Percentiles rank a stretch among this genome's conserved stretches.
phyloP scores from a whole-genome alignment of 2,329 filamentous ascomycete species.

The Mollisiaceae sp. region DNA sequence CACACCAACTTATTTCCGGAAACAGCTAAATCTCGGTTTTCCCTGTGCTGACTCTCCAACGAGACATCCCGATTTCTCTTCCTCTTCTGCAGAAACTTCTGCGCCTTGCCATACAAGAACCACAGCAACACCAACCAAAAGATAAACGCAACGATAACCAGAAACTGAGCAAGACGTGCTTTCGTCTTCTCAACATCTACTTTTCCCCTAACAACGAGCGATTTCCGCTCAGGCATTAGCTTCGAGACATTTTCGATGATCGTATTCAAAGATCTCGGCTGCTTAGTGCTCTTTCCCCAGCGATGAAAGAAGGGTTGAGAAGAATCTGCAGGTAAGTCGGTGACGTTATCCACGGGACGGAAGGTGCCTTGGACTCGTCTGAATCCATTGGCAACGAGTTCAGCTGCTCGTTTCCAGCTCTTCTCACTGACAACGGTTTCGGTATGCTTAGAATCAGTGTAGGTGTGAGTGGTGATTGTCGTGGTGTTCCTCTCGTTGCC shows the following conservation, averaged over 20 bases:
- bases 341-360: background rate
- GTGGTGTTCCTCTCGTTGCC: background rate
- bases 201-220: background rate
- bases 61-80: background rate
- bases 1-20: no score
- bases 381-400: background rate
- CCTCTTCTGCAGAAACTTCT: background rate
- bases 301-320: background rate
- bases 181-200: background rate
- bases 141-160: background rate
- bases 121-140: background rate
- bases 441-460: background rate
- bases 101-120: background rate
- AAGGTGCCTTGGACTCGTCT: background rate
- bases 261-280: background rate
- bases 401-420: background rate
- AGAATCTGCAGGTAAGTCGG: background rate
- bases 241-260: background rate
- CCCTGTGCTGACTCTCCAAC: background rate
- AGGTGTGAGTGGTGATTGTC: background rate
- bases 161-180: background rate
- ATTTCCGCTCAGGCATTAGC: background rate
- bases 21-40: background rate
- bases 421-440: background rate
- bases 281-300: background rate